A percentile compares a stretch with the other conserved stretches of the same genome.
Conservation (phyloP, 148 eudicot genomes). For the Chenopodium berlandieri region DNA sequence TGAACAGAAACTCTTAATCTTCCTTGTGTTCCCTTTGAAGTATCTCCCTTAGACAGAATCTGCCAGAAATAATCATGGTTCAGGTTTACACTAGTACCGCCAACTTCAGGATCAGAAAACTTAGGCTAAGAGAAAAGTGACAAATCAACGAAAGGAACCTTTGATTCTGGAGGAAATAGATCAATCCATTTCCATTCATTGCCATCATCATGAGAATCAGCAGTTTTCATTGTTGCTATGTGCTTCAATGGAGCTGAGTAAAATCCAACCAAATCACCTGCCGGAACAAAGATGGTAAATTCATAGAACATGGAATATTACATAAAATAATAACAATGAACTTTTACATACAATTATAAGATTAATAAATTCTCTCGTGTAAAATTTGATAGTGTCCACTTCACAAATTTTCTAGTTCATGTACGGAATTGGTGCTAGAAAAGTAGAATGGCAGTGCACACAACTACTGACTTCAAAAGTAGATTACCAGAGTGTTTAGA, state of each 20-base stretch:
- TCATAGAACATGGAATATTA: background rate
- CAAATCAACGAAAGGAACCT: constrained; percentile 34
- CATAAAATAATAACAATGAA: background rate
- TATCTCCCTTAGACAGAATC: constrained; percentile 34
- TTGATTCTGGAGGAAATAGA: constrained; percentile 52
- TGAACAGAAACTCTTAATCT: constrained; percentile 68
- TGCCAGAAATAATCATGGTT: constrained; percentile 31
- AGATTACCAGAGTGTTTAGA: background rate
- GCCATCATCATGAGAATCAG: constrained; percentile 20
- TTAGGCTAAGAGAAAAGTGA: background rate
- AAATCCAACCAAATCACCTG: constrained; percentile 76
- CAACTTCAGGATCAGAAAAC: background rate
- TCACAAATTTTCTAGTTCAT: background rate
- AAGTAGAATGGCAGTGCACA: background rate
- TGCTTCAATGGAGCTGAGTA: constrained; percentile 62
- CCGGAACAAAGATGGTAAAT: constrained; percentile 14
- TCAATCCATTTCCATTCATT: constrained; percentile 59
- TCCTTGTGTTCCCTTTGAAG: constrained; percentile 35
- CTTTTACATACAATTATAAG: background rate
- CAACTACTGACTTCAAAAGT: background rate
- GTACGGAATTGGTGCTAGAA: background rate
- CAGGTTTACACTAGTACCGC: background rate
- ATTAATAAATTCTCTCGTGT: background rate
- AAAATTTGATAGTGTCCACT: background rate
- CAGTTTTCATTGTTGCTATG: constrained; percentile 37